Evolutionary conservation across 345 rosid genomes (phyloP).

Genomic region (Gossypium longicalyx): DNA sequence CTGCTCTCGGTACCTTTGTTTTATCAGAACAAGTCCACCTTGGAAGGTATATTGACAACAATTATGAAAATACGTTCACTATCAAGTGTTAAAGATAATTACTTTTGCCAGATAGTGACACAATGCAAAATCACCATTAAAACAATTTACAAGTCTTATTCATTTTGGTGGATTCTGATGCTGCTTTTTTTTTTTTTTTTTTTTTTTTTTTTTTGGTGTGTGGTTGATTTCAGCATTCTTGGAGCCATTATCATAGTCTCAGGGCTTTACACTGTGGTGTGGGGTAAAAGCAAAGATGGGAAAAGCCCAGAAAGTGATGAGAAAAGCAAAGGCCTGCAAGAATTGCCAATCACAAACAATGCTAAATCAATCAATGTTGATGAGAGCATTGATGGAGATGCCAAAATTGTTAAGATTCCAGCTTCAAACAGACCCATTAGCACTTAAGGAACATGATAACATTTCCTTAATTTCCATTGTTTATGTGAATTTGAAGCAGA

Average conservation of each 20-base stretch:
- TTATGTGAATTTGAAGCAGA: neutral
- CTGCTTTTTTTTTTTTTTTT: neutral
- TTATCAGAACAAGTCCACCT: conserved; percentile 69
- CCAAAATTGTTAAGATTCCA: neutral
- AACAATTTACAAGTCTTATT: neutral
- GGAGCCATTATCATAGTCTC: conserved; percentile 76
- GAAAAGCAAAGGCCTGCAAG: conserved; percentile 29
- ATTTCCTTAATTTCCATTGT: neutral
- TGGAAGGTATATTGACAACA: conserved; percentile 55
- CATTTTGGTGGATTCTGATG: neutral
- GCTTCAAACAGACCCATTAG: neutral
- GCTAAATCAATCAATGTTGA: conserved; percentile 16
- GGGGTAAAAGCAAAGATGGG: conserved; percentile 87
- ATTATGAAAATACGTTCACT: neutral
- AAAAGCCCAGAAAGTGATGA: conserved; percentile 19
- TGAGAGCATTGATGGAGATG: neutral
- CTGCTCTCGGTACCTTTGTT: conserved; percentile 58
- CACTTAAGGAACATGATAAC: neutral
- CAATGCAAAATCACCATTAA: neutral
- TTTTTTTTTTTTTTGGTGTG: neutral
- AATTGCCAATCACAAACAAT: conserved; percentile 45
- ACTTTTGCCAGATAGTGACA: neutral
- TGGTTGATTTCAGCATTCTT: conserved; percentile 42
- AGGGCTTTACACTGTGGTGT: conserved; percentile 75
- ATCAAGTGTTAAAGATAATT: neutral